Evolutionary conservation across 176 grass and related monocot species (phyloP), one percentile per base, ranked within the genome.

Genomic region (Olyra latifolia): DNA sequence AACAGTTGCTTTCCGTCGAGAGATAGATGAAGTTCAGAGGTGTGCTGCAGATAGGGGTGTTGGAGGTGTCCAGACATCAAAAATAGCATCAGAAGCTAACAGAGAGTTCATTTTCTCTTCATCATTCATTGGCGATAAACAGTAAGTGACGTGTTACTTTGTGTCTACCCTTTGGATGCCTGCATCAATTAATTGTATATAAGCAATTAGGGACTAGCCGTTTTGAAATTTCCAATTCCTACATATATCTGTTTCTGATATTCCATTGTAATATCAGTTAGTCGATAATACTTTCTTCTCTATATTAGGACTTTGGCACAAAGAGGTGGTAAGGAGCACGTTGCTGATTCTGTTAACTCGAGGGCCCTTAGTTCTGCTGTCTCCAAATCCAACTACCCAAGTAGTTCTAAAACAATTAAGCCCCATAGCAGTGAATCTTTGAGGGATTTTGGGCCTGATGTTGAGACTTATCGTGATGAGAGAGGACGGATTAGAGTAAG

Each of bases 101-200:
- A 89, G 95, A 86, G 95, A 98, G 72, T 98, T 93, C 62, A 98
- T 98, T 83, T 98, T 93, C 88, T 98, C 90, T 45, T 93, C 92
- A 72, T 94, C 92, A 74, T 98, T 98, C 88, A 98, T 90, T 35
- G 95, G 95, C 60, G 90, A 98, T 91, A 98, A 95, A 85, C 92
- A 93, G 90, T 98, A 92, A 93, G 91, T 75, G 57, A 74, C 50
- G 41, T 65, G 32, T 35, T 70, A 78, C 13, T 84, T 84, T 82
- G 48, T 32, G 32, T 78, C 22, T 35, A 35, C 32, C 5, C 4
- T 80, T 10, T 39, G 24, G 30, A 60, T 87, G 39, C 66, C 46
- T 69, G 7, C 61, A 80, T 58, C 64, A 16, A 53, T 3, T 53
- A 53, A 53, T 17, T 53, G 19, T 53, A 45, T 45, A 53, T 53